These are phyloP conservation scores for Aspergillus sp. DNA, from an alignment of 2,329 filamentous ascomycete species.

Conservation along the genomic window DNA sequence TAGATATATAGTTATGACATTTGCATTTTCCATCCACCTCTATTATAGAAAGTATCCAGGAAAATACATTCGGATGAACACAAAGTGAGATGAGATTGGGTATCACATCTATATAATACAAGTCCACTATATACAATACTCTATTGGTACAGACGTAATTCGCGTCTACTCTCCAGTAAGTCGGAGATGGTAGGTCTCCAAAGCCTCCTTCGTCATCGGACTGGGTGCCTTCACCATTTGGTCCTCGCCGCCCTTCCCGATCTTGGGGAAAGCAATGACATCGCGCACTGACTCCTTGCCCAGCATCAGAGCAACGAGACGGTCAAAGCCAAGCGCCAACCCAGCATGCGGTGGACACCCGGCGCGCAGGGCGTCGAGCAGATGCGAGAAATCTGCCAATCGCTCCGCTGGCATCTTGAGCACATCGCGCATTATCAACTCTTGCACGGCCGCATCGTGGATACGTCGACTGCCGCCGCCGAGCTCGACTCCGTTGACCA, in stretches of 20 bases:
- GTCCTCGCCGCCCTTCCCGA: conserved; percentile 84
- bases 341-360: conserved; percentile 95
- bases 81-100: conserved; percentile 12
- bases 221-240: conserved; percentile 76
- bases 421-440: conserved; percentile 79
- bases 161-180: conserved; percentile 19
- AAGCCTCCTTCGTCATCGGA: conserved; percentile 58
- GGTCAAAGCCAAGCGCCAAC: conserved; percentile 88
- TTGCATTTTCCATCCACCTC: background rate
- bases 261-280: conserved; percentile 97
- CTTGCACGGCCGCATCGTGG: conserved; percentile 77
- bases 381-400: conserved; percentile 77
- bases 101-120: conserved; percentile 11
- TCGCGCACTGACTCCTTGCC: conserved; percentile 77
- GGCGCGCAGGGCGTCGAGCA: conserved; percentile 75
- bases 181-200: conserved; percentile 58
- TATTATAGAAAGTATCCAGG: background rate
- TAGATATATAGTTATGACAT: conserved; percentile 1
- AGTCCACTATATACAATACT: background rate
- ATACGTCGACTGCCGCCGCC: conserved; percentile 93
- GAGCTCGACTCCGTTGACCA: conserved; percentile 91
- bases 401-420: conserved; percentile 72
- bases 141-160: background rate
- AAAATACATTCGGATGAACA: background rate
- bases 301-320: conserved; percentile 75